Conservation (phyloP, 371 early-diverging fungal species). For the Spiromyces aspiralis region DNA sequence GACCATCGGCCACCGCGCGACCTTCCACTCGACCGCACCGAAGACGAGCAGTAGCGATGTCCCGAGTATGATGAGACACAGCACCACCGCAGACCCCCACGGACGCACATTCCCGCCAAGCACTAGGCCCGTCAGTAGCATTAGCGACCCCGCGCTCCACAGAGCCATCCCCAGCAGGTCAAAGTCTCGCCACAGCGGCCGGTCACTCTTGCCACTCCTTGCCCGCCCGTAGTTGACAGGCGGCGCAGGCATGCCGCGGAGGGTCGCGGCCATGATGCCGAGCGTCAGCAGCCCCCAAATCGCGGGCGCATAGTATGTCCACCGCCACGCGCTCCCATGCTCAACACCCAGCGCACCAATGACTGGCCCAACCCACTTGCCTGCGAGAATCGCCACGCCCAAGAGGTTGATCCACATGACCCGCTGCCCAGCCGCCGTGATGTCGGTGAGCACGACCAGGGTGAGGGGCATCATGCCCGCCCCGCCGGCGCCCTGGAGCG, state of each 20-base stretch:
- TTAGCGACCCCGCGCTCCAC: slow-evolving; percentile 22
- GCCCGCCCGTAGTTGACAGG: slow-evolving; percentile 3
- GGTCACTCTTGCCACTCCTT: no score
- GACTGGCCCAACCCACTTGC: slow-evolving; percentile 21
- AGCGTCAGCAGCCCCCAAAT: slow-evolving; percentile 10
- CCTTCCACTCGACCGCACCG: slow-evolving; percentile 5
- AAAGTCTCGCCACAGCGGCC: slow-evolving; percentile 12
- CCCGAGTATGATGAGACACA: slow-evolving; percentile 17
- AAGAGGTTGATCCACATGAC: slow-evolving; percentile 12
- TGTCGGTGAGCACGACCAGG: slow-evolving; percentile 20
- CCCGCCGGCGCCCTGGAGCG: slow-evolving; percentile 22
- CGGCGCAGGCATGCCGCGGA: slow-evolving; percentile 12
- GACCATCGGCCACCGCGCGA: slow-evolving; percentile 19
- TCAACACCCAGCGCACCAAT: slow-evolving; percentile 11
- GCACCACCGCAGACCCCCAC: slow-evolving; percentile 10
- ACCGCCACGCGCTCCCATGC: slow-evolving; percentile 12
- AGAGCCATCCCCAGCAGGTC: slow-evolving; percentile 17
- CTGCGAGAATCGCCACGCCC: slow-evolving; percentile 17
- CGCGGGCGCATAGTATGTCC: slow-evolving; percentile 15
- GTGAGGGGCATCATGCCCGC: slow-evolving; percentile 23
- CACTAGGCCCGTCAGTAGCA: slow-evolving; percentile 18
- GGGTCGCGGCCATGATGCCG: background rate
- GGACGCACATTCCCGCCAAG: slow-evolving; percentile 22
- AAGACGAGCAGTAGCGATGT: slow-evolving; percentile 11
- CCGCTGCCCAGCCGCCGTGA: slow-evolving; percentile 14